These are phyloP conservation scores for Comarum palustre DNA, from an alignment of 306 rosid genomes.

Conservation along the genomic window DNA sequence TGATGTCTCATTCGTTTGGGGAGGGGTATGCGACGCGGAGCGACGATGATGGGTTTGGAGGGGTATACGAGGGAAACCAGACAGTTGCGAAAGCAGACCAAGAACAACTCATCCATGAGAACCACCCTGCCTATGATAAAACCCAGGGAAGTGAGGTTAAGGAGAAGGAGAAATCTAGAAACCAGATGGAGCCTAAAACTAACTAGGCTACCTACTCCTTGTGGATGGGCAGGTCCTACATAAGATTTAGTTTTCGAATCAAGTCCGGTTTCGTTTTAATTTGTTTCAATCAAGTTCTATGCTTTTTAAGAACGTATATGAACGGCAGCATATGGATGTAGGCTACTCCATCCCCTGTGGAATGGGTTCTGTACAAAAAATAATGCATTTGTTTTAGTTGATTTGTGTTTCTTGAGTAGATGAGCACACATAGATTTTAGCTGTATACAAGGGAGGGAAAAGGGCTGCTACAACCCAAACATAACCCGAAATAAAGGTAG, in stretches of 20 bases:
- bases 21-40: slow-evolving; percentile 59
- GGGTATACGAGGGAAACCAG: slow-evolving; percentile 30
- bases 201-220: not conserved
- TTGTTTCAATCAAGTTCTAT: not conserved
- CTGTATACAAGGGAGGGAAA: too few relatives aligned
- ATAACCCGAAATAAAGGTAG: too few relatives aligned
- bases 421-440: too few relatives aligned
- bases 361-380: not conserved
- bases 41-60: slow-evolving; percentile 80
- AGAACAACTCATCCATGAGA: slow-evolving; percentile 46
- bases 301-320: not conserved
- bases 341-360: too few relatives aligned
- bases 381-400: too few relatives aligned
- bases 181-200: slow-evolving; percentile 31
- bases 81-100: not conserved
- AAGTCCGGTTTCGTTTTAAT: not conserved
- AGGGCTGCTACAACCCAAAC: too few relatives aligned
- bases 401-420: too few relatives aligned
- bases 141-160: slow-evolving; percentile 88
- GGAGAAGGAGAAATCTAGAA: slow-evolving; percentile 70
- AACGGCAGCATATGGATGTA: not conserved
- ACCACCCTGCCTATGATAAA: slow-evolving; percentile 80
- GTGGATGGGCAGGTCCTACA: not conserved
- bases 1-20: slow-evolving; percentile 65
- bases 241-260: not conserved